Conservation (phyloP, 169 alveolate species). For the Plasmodium gallinaceum region DNA sequence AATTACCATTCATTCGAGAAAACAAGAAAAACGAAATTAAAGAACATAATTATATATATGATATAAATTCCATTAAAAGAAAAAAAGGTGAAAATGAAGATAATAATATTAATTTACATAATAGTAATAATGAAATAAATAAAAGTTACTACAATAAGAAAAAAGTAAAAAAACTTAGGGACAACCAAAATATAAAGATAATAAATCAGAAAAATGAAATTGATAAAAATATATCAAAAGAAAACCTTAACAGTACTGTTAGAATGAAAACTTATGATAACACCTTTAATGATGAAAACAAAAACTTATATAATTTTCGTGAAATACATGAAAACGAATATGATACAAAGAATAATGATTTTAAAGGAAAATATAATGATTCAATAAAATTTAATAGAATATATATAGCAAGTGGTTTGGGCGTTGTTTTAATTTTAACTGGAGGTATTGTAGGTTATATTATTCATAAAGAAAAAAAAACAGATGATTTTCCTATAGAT, state of each 20-base stretch:
- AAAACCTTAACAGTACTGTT: not conserved
- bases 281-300: not conserved
- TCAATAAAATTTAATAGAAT: slow-evolving; percentile 9
- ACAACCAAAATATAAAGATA: no score
- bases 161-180: not conserved
- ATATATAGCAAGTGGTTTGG: slow-evolving; percentile 61
- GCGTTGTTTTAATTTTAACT: slow-evolving; percentile 17
- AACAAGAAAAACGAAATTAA: not conserved
- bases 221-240: not conserved
- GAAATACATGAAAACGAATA: not conserved
- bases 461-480: slow-evolving; percentile 13
- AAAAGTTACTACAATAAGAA: not conserved
- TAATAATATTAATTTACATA: not conserved
- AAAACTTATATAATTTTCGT: not conserved
- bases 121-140: not conserved
- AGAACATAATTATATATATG: not conserved
- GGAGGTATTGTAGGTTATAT: slow-evolving; percentile 37
- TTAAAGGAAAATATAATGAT: not conserved
- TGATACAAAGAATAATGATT: not conserved
- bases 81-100: not conserved
- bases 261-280: not conserved
- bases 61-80: not conserved
- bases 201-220: no score
- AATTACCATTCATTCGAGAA: not conserved
- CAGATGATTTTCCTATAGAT: not conserved